These are phyloP conservation scores for Dillenia turbinata DNA, from an alignment of 164 flowering plant genomes.

Conservation along the genomic window DNA sequence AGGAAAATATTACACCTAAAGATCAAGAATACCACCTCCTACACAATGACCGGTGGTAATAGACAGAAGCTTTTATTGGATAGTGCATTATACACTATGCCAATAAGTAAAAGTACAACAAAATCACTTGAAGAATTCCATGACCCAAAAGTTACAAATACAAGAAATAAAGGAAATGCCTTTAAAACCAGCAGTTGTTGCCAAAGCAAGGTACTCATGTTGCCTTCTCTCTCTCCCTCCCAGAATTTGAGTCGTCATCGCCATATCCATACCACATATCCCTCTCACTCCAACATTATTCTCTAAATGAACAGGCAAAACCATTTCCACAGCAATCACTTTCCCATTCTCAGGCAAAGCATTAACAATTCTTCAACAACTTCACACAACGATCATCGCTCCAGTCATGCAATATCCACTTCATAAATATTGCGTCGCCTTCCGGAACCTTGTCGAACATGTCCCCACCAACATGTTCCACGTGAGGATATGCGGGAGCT, in stretches of 20 bases:
- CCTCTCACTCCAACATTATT: slow-evolving; percentile 31
- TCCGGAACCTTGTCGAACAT: slow-evolving; percentile 79
- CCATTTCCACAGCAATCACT: slow-evolving; percentile 57
- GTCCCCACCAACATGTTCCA: slow-evolving; percentile 82
- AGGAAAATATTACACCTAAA: too few species aligned
- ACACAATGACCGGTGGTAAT: too few species aligned
- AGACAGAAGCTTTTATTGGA: too few species aligned
- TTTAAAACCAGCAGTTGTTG: slow-evolving; percentile 60
- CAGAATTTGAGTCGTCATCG: slow-evolving; percentile 76
- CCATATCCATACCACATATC: slow-evolving; percentile 41
- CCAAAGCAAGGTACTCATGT: slow-evolving; percentile 61
- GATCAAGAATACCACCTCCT: too few species aligned
- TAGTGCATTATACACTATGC: too few species aligned
- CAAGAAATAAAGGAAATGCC: slow-evolving; percentile 34
- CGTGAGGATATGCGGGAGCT: slow-evolving; percentile 62
- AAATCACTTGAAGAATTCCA: slow-evolving; percentile 55
- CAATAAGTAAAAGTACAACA: too few species aligned
- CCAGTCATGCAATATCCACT: slow-evolving; percentile 96
- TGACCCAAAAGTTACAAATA: slow-evolving; percentile 54
- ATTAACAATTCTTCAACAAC: slow-evolving; percentile 64
- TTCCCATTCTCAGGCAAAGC: slow-evolving; percentile 71
- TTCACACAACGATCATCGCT: slow-evolving; percentile 75
- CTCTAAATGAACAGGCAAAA: slow-evolving; percentile 56
- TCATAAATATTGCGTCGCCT: slow-evolving; percentile 90
- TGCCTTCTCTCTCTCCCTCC: slow-evolving; percentile 85